Evolutionary conservation across 495 filamentous ascomycete species (phyloP).

Genomic region (Xylaria acuta): DNA sequence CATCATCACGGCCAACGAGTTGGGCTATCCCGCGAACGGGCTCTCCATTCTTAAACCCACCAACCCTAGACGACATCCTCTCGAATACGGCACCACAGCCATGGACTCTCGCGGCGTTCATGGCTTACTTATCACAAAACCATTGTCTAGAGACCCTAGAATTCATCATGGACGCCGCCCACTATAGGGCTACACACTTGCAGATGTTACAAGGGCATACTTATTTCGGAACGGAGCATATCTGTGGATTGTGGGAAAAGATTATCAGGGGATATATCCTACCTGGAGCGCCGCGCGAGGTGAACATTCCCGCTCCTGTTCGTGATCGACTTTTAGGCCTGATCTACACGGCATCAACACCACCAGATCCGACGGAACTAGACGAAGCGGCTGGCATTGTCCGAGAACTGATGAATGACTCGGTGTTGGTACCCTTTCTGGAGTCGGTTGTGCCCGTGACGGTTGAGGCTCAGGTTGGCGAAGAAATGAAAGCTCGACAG

Average conservation of each 20-base stretch:
- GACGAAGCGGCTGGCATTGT: slow-evolving; percentile 91
- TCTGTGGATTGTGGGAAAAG: slow-evolving; percentile 75
- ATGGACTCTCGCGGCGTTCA: slow-evolving; percentile 93
- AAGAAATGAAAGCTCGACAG: slow-evolving; percentile 45
- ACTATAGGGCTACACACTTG: slow-evolving; percentile 80
- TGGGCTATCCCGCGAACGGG: slow-evolving; percentile 49
- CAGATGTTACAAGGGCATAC: slow-evolving; percentile 32
- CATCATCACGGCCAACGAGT: slow-evolving; percentile 52
- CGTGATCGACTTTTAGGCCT: slow-evolving; percentile 79
- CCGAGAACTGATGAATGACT: slow-evolving; percentile 97
- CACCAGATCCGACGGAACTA: slow-evolving; percentile 78
- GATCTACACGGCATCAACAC: slow-evolving; percentile 58
- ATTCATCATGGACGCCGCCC: slow-evolving; percentile 93
- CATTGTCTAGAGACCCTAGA: slow-evolving; percentile 97
- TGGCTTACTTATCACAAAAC: slow-evolving; percentile 96
- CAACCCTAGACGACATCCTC: slow-evolving; percentile 86
- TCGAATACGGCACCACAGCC: slow-evolving; percentile 85
- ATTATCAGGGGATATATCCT: slow-evolving; percentile 76
- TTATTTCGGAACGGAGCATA: slow-evolving; percentile 66
- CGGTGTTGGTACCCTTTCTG: slow-evolving; percentile 82
- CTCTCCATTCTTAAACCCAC: slow-evolving; percentile 65
- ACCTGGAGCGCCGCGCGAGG: slow-evolving; percentile 83
- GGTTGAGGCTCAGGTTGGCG: slow-evolving; percentile 37
- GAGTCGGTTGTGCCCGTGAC: slow-evolving; percentile 60
- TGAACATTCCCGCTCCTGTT: slow-evolving; percentile 88